Evolutionary conservation across 495 filamentous ascomycete species (phyloP).

Genomic region (Penicillium robsamsonii): DNA sequence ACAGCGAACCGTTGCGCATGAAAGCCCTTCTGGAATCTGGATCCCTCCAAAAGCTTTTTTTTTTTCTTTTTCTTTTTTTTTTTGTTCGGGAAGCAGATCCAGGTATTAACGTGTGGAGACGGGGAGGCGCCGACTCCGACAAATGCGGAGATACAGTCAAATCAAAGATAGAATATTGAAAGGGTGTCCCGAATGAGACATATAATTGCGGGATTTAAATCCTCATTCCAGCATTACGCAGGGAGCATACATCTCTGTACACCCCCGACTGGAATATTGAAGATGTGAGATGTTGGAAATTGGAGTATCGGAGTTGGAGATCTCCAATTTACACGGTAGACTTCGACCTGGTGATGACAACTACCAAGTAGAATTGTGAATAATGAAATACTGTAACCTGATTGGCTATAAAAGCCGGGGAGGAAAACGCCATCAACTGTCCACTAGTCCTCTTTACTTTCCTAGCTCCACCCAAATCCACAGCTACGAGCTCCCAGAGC

Average conservation of each 20-base stretch:
- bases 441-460: not conserved
- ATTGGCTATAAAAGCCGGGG: conserved; percentile 28
- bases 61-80: conserved; percentile 12
- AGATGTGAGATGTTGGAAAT: not conserved
- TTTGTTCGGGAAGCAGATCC: conserved; percentile 25
- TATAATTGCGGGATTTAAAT: conserved; percentile 8
- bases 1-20: conserved; percentile 41
- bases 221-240: conserved; percentile 3
- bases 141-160: conserved; percentile 18
- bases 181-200: not conserved
- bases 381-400: conserved; percentile 6
- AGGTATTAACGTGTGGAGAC: conserved; percentile 19
- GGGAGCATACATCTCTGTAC: not conserved
- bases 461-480: conserved; percentile 14
- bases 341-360: conserved; percentile 21
- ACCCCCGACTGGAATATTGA: too few species aligned
- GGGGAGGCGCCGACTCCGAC: conserved; percentile 16
- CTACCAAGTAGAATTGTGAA: conserved; percentile 14
- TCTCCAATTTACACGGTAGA: conserved; percentile 23
- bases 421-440: conserved; percentile 10
- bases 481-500: conserved; percentile 32
- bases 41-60: conserved; percentile 39
- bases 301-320: not conserved
- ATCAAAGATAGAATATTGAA: conserved; percentile 4
- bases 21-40: conserved; percentile 24